Base-by-base conservation (phyloP, 1,284 basidiomycete species). In the Chalciporus piperatoides region DNA sequence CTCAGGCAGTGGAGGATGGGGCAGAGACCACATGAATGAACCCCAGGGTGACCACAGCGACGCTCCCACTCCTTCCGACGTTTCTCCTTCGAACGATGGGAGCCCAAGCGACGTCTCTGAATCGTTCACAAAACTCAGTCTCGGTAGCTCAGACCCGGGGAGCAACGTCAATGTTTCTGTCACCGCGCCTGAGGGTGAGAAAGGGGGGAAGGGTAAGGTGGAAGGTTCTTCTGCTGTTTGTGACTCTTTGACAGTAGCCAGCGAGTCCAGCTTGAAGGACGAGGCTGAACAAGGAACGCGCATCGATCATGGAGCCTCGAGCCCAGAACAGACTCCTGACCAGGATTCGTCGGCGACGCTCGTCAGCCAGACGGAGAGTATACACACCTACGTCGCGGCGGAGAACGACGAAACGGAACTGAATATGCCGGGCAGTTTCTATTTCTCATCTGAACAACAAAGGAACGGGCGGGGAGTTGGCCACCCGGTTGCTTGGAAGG, bases 351-450 rank as follows among this genome's bases (percentile, higher is more conserved):
- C 25, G 3, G 39, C 17, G n/a, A 17, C 39, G 38, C 10, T 33
- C 12, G 28, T 27, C 17, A 45, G 33, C 33, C 41, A 21, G 19
- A 40, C 37, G 37, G 51, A 41, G 15, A 39, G 59, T 10, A 46
- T 58, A 27, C 59, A 53, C 23, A 57, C 56, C 14, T 49, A 58
- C 11, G 48, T 60, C 37, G 19, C 35, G 2, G 46, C 46, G 25
- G 58, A 59, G 38, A 67, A 67, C n/a, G 62, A 68, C 41, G 64
- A 71, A 49, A 60, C 66, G n/a, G 70, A 68, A 30, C 53, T 72
- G 51, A 58, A 42, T 50, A 78, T 81, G 58, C 79, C 79, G 1
- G 79, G 79, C 3, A 73, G 74, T 32, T 78, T 80, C 51, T 63
- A 71, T 53, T 39, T 69, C 7, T 58, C 61, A 19, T 57, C 51